These are phyloP conservation scores for Corchorus olitorius DNA, from an alignment of 345 rosid genomes.

Conservation along the genomic window DNA sequence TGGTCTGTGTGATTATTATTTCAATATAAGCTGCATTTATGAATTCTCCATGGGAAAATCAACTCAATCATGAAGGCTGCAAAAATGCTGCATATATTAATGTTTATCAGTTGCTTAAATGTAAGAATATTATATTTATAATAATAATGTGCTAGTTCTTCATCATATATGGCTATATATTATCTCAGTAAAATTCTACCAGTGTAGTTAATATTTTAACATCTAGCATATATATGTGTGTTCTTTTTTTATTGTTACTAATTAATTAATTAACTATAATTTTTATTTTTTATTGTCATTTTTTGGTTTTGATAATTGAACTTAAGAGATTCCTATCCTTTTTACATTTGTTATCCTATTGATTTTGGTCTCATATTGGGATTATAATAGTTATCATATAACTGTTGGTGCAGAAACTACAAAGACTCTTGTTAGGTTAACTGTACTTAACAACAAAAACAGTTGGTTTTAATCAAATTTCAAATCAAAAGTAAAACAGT, in stretches of 20 bases:
- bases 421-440: conserved; percentile 44
- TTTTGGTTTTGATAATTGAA: too few species aligned
- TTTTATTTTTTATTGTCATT: too few species aligned
- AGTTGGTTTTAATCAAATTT: conserved; percentile 18
- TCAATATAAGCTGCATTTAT: background rate
- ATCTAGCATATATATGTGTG: background rate
- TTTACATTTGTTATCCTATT: too few species aligned
- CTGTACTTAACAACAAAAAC: conserved; percentile 36
- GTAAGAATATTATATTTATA: background rate
- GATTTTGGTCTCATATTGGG: too few species aligned
- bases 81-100: background rate
- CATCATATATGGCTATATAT: background rate
- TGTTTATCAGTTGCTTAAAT: background rate
- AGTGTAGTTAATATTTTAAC: background rate
- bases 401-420: conserved; percentile 10
- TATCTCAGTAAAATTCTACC: background rate
- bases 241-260: too few species aligned
- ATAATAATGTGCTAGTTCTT: background rate
- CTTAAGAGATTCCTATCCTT: too few species aligned
- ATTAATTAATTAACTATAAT: too few species aligned
- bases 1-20: background rate
- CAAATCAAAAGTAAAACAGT: background rate
- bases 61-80: conserved; percentile 8
- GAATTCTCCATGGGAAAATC: background rate
- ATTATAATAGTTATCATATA: background rate